These are phyloP conservation scores for Coffea humblotiana DNA, from an alignment of 305 asterid species.

Conservation along the genomic window DNA sequence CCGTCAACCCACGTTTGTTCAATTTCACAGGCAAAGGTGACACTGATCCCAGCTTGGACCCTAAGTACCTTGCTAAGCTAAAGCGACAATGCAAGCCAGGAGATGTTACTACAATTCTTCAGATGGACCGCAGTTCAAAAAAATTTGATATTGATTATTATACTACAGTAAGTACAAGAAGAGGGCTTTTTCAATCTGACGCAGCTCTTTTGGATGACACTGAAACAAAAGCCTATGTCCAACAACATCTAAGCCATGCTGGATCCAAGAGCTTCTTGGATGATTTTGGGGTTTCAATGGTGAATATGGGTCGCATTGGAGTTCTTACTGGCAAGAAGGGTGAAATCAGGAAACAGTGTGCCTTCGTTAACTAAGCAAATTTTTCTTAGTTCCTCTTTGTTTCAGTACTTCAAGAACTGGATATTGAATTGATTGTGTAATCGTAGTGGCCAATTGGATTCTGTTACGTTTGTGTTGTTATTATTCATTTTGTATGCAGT, in stretches of 20 bases:
- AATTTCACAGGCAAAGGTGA: slow-evolving; percentile 48
- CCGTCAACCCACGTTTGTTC: slow-evolving; percentile 45
- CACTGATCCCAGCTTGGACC: slow-evolving; percentile 24
- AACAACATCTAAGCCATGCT: slow-evolving; percentile 18
- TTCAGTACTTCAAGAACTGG: too few species aligned
- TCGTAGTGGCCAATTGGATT: too few species aligned
- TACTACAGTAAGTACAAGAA: slow-evolving; percentile 25
- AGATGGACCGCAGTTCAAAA: slow-evolving; percentile 53
- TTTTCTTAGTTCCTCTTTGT: background rate
- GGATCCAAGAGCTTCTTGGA: slow-evolving; percentile 29
- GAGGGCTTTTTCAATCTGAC: slow-evolving; percentile 54
- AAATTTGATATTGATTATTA: slow-evolving; percentile 42
- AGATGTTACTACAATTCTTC: slow-evolving; percentile 37
- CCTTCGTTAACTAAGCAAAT: slow-evolving; percentile 33
- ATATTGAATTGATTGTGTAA: too few species aligned
- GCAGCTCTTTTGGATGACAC: slow-evolving; percentile 43
- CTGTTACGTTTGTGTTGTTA: too few species aligned
- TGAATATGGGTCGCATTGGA: slow-evolving; percentile 56
- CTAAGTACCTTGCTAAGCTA: slow-evolving; percentile 6
- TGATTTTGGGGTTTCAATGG: slow-evolving; percentile 64
- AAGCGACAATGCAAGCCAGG: slow-evolving; percentile 29
- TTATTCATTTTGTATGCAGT: too few species aligned
- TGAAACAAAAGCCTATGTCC: slow-evolving; percentile 39
- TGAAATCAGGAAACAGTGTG: slow-evolving; percentile 51
- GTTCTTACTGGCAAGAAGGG: slow-evolving; percentile 52